A percentile compares a stretch with the other conserved stretches of the same genome.
These are phyloP conservation scores for Sistotremastrum suecicum DNA, from an alignment of 768 basidiomycete genomes.

Conservation along the genomic window DNA sequence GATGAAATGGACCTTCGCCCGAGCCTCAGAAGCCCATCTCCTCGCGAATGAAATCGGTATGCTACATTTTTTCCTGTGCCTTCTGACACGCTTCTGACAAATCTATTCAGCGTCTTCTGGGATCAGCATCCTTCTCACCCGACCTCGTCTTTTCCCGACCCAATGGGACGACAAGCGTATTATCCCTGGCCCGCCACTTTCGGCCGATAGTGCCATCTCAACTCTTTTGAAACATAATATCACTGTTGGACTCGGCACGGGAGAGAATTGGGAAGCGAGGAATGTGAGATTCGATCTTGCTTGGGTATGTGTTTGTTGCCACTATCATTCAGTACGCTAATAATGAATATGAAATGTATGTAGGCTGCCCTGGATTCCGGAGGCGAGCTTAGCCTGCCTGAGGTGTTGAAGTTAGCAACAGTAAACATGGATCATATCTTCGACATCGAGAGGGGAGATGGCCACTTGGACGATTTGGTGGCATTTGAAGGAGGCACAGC, in stretches of 20 bases:
- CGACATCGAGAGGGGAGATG: too few species aligned
- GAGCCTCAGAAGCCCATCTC: constrained; percentile 49
- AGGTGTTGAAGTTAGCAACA: too few species aligned
- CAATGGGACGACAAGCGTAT: constrained; percentile 15
- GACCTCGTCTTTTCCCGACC: constrained; percentile 20
- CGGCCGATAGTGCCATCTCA: constrained; percentile 37
- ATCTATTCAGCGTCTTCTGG: constrained; percentile 5
- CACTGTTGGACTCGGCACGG: constrained; percentile 41
- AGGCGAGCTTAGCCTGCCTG: too few species aligned
- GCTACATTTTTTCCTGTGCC: constrained; percentile 1
- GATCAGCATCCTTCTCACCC: constrained; percentile 25
- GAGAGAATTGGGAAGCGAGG: constrained; percentile 51
- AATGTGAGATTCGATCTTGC: constrained; percentile 69
- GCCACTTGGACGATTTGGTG: constrained; percentile 14
- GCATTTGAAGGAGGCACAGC: constrained; percentile 17
- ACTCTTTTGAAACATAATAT: constrained; percentile 46
- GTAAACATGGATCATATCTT: too few species aligned
- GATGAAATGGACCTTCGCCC: constrained; percentile 49
- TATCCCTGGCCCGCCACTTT: constrained; percentile 24
- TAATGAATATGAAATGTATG: too few species aligned
- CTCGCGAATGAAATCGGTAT: constrained; percentile 54
- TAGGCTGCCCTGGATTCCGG: too few species aligned
- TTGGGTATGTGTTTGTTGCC: constrained; percentile 43
- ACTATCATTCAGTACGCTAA: too few species aligned
- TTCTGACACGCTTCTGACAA: background rate